Percentiles rank a stretch among this genome's conserved stretches.
These are phyloP conservation scores for Microthlaspi erraticum DNA, from an alignment of 345 rosid genomes.

Conservation along the genomic window DNA sequence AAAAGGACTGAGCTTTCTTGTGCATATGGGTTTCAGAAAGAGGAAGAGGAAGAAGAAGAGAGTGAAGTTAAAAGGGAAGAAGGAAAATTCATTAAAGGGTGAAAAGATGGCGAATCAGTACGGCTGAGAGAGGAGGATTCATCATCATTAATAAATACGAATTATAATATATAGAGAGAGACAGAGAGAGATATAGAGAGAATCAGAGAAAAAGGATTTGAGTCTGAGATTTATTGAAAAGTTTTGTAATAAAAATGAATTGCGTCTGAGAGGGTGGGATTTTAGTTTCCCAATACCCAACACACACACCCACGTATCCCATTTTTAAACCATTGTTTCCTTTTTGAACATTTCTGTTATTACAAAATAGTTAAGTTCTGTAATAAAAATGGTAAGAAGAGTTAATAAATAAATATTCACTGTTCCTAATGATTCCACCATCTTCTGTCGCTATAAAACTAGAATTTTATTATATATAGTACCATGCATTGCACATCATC, in stretches of 20 bases:
- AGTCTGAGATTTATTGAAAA: conserved; percentile 5
- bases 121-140: conserved; percentile 32
- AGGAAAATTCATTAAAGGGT: conserved; percentile 28
- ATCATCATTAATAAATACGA: conserved; percentile 42
- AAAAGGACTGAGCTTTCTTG: conserved; percentile 39
- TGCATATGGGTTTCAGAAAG: conserved; percentile 43
- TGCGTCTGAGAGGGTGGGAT: conserved; percentile 70
- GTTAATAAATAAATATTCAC: too few species aligned
- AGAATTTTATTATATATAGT: too few species aligned
- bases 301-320: conserved; percentile 42
- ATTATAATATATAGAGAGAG: conserved; percentile 1
- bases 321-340: not conserved
- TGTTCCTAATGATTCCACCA: too few species aligned
- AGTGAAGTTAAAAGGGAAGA: conserved; percentile 29
- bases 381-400: too few species aligned
- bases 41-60: conserved; percentile 29
- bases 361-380: too few species aligned
- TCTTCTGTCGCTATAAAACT: too few species aligned
- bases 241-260: conserved; percentile 42
- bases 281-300: conserved; percentile 78
- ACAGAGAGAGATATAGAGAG: conserved; percentile 13
- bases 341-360: not conserved
- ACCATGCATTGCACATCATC: too few species aligned
- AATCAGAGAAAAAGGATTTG: conserved; percentile 32
- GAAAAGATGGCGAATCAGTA: conserved; percentile 51